Base-by-base conservation (phyloP, 352 stramenopile genomes). In the Phytophthora megakarya region DNA sequence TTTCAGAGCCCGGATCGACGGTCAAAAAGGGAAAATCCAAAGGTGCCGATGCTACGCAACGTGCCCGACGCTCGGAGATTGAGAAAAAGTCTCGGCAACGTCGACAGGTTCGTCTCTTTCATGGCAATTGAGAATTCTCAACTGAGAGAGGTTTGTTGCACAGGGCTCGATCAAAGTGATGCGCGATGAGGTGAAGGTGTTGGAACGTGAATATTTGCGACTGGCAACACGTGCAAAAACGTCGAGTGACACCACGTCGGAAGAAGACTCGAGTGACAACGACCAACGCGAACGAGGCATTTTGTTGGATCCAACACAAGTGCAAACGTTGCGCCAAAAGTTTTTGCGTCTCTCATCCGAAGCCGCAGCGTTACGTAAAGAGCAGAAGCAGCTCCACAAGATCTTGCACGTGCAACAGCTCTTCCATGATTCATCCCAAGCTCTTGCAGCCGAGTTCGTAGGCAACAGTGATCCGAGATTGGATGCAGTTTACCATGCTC, bases 351-450 rank as follows among this genome's bases (percentile, higher is more conserved):
- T 87, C 16, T 78, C 76, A 38, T 49, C 52, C 0, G 78, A 88
- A 52, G 80, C 76, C 3, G 62, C 43, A 9, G 75, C 71, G 40
- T 39, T 89, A 59, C 70, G 76, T 1, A 69, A 87, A 22, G 65
- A 89, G 51, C 76, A 84, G 50, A 75, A 75, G 52, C 61, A 74
- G 45, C 64, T 87, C 8, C 78, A 72, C 25, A 59, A 65, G 28
- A 74, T 91, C 51, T 61, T 91, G 42, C 68, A 86, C 48, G 70
- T 84, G 45, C 58, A 76, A 16, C 71, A 91, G 68, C 75, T 87
- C 30, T 85, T 86, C 49, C 68, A 61, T n/a, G 80, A 89, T 53
- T 76, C 75, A 37, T 69, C 58, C 33, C 13, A 51, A 3, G 40
- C 70, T 21, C 65, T 85, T 12, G 59, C 59, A 2, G 52, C 42